phyloP scores from a whole-genome alignment of 2,329 filamentous ascomycete genomes.

The Tolypocladium inflatum region DNA sequence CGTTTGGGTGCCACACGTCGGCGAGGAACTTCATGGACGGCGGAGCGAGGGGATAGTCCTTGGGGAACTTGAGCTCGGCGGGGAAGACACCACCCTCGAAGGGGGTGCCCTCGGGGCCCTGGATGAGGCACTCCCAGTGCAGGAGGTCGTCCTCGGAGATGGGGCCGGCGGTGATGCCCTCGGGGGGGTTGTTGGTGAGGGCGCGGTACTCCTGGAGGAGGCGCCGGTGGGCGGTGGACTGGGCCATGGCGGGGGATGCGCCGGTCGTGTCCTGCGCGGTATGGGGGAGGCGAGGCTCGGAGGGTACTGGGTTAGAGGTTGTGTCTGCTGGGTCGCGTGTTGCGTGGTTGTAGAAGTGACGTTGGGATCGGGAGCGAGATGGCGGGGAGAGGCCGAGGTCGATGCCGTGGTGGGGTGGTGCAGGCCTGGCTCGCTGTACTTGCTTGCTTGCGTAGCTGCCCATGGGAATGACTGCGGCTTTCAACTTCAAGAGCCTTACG shows the following conservation, averaged over 20 bases:
- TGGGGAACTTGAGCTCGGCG: constrained; percentile 88
- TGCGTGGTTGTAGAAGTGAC: neutral
- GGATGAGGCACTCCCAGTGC: constrained; percentile 91
- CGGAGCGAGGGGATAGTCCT: constrained; percentile 92
- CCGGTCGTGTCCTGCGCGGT: neutral
- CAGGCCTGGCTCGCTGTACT: neutral
- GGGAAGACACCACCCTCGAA: constrained; percentile 95
- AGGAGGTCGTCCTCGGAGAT: constrained; percentile 92
- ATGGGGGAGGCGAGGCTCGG: neutral
- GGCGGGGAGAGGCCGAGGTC: neutral
- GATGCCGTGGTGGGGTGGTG: neutral
- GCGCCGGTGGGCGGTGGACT: constrained; percentile 60
- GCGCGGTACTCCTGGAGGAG: constrained; percentile 95
- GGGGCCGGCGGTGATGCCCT: constrained; percentile 92
- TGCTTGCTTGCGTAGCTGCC: too few species aligned
- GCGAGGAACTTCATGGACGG: constrained; percentile 94
- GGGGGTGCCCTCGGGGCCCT: constrained; percentile 89
- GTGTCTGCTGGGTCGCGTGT: neutral
- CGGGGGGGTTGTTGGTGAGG: constrained; percentile 89
- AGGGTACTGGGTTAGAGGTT: neutral
- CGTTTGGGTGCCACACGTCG: constrained; percentile 94
- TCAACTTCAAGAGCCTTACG: neutral
- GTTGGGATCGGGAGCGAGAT: neutral
- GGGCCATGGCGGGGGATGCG: constrained; percentile 33
- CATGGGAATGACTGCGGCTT: neutral